A percentile compares a stretch with the other conserved stretches of the same genome.
Evolutionary conservation across 2,329 filamentous ascomycete species (phyloP).

Genomic region (Apiospora marii): DNA sequence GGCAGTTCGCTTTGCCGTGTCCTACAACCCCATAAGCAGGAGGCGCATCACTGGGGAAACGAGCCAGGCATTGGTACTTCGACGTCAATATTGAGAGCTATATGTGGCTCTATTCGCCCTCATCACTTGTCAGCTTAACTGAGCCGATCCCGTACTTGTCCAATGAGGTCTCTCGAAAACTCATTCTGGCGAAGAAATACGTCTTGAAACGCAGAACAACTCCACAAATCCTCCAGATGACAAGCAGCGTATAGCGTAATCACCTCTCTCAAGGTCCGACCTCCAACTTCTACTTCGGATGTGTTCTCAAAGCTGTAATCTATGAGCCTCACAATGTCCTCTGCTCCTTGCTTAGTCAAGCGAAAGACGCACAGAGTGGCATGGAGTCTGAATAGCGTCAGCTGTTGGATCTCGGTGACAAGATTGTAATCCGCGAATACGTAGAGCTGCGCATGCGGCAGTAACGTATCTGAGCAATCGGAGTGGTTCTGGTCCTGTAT

Average conservation of each 20-base stretch:
- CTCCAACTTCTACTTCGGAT: neutral
- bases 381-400: slow-evolving; percentile 6
- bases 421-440: too few species aligned
- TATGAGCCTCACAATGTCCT: neutral
- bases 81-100: too few species aligned
- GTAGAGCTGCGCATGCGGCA: too few species aligned
- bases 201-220: neutral
- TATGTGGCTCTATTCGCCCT: too few species aligned
- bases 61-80: too few species aligned
- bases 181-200: neutral
- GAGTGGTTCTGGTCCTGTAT: neutral
- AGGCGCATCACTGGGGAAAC: too few species aligned
- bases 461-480: slow-evolving; percentile 36
- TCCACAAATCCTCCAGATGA: neutral
- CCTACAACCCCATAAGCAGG: too few species aligned
- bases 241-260: neutral
- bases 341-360: slow-evolving; percentile 3
- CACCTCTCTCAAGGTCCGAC: slow-evolving; percentile 1
- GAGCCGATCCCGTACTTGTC: neutral
- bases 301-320: neutral
- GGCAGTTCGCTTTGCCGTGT: too few species aligned
- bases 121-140: neutral
- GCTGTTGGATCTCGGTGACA: neutral
- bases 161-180: neutral
- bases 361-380: slow-evolving; percentile 5